phyloP scores from a whole-genome alignment of 73 alveolate species.

The Stentor roeselii region DNA sequence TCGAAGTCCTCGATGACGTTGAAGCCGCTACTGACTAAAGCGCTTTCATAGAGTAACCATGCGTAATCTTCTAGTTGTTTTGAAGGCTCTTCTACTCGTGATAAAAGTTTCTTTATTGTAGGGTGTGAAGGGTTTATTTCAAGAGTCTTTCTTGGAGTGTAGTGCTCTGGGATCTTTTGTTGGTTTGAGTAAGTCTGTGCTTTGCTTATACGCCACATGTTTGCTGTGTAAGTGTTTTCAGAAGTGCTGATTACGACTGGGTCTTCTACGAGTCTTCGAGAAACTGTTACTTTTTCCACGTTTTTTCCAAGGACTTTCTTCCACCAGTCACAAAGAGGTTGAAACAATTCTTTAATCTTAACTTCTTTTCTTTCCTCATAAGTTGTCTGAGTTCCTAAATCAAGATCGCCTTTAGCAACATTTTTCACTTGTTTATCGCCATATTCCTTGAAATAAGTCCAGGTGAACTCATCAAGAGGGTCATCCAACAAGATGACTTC shows the following conservation, averaged over 20 bases:
- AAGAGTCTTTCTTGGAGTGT: constrained; percentile 81
- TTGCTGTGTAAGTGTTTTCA: constrained; percentile 84
- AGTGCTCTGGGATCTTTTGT: constrained; percentile 72
- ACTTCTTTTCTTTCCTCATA: constrained; percentile 61
- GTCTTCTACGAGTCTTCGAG: constrained; percentile 75
- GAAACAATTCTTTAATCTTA: constrained; percentile 83
- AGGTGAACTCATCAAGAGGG: constrained; percentile 91
- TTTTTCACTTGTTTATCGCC: constrained; percentile 75
- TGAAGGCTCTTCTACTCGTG: constrained; percentile 42
- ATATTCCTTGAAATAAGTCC: constrained; percentile 76
- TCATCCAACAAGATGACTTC: constrained; percentile 84
- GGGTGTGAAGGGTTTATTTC: constrained; percentile 93
- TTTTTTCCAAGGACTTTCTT: constrained; percentile 71
- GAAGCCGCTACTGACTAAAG: constrained; percentile 57
- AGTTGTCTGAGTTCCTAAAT: constrained; percentile 44
- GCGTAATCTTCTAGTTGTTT: constrained; percentile 49
- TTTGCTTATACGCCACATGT: constrained; percentile 84
- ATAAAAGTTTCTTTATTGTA: constrained; percentile 63
- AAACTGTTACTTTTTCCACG: constrained; percentile 71
- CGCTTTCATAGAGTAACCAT: constrained; percentile 41
- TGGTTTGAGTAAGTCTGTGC: constrained; percentile 88
- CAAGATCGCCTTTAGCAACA: constrained; percentile 86
- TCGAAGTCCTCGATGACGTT: constrained; percentile 52
- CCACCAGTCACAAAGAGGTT: constrained; percentile 87
- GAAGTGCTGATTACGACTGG: constrained; percentile 74